Percentiles rank a stretch among this genome's conserved stretches.
Evolutionary conservation across 2,329 filamentous ascomycete genomes (phyloP).

Genomic region (Helicocarpus griseus): DNA sequence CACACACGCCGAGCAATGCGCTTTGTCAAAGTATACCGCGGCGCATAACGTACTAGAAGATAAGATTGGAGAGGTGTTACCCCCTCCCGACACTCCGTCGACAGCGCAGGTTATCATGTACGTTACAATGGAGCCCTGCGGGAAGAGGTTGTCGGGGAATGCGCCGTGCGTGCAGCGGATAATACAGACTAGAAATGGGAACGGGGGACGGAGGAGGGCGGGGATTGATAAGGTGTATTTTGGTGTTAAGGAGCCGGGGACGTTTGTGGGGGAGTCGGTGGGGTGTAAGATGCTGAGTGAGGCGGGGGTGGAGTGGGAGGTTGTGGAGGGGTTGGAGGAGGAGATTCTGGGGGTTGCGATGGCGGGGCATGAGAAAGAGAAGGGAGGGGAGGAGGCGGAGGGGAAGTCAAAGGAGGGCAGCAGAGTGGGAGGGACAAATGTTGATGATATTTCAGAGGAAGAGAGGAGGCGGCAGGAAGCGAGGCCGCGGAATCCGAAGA

Average conservation of each 20-base stretch:
- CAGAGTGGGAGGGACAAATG: conserved; percentile 23
- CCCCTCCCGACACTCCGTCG: not conserved
- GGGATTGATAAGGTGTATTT: conserved; percentile 72
- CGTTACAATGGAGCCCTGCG: conserved; percentile 68
- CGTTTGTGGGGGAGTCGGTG: conserved; percentile 74
- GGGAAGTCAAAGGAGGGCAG: too few species aligned
- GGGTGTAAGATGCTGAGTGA: conserved; percentile 61
- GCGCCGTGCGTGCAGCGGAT: conserved; percentile 63
- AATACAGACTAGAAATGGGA: conserved; percentile 37
- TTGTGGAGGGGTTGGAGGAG: conserved; percentile 64
- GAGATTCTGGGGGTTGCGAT: conserved; percentile 76
- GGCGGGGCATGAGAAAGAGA: conserved; percentile 57
- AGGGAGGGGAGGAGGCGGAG: conserved; percentile 19
- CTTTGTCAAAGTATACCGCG: conserved; percentile 57
- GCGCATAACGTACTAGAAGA: conserved; percentile 27
- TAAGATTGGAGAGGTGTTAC: conserved; percentile 29
- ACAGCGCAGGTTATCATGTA: conserved; percentile 54
- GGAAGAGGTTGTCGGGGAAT: conserved; percentile 38
- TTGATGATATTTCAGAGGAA: conserved; percentile 30
- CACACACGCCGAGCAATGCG: conserved; percentile 93
- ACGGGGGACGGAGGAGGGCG: conserved; percentile 10
- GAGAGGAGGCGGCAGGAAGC: conserved; percentile 29
- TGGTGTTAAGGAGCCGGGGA: conserved; percentile 80
- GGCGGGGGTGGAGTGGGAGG: conserved; percentile 63
- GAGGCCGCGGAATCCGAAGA: conserved; percentile 35